Evolutionary conservation across 805 yeast species (phyloP).

Genomic region (Candida suzukii): DNA sequence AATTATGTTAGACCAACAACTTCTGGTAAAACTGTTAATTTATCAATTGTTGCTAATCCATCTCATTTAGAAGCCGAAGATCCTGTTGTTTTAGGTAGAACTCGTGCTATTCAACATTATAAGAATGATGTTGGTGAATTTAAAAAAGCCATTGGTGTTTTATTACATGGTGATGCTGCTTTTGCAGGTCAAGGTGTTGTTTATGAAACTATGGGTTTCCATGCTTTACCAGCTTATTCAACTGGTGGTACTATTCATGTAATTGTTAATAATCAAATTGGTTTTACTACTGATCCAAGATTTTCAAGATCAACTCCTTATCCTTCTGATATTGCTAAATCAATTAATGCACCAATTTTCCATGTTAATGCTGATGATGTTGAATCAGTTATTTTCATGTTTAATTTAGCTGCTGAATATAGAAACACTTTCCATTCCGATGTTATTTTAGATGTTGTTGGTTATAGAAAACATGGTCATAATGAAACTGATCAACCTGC

Average conservation of each 20-base stretch:
- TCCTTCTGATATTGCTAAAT: constrained; percentile 95
- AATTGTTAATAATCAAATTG: constrained; percentile 96
- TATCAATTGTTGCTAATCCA: constrained; percentile 97
- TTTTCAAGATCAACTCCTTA: constrained; percentile 96
- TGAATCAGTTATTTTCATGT: constrained; percentile 85
- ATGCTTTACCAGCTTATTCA: constrained; percentile 86
- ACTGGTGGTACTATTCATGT: constrained; percentile 98
- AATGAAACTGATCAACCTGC: constrained; percentile 99
- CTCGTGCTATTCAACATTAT: constrained; percentile 91
- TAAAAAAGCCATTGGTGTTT: constrained; percentile 83
- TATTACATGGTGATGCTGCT: constrained; percentile 99
- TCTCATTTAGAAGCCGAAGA: constrained; percentile 99
- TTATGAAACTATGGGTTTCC: constrained; percentile 96
- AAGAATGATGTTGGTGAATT: constrained; percentile 79
- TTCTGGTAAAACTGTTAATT: constrained; percentile 91
- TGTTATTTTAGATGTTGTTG: constrained; percentile 93
- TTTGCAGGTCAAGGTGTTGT: constrained; percentile 99
- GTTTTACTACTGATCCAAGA: constrained; percentile 98
- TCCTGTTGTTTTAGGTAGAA: constrained; percentile 96
- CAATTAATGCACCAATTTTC: constrained; percentile 97
- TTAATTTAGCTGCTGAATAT: constrained; percentile 98
- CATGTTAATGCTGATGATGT: constrained; percentile 98
- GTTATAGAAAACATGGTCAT: constrained; percentile 98
- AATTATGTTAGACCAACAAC: constrained; percentile 98
- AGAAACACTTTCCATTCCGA: constrained; percentile 95